Evolutionary conservation across 306 rosid genomes (phyloP), one percentile per base, ranked within the genome.

Genomic region (Dryas alaskensis): DNA sequence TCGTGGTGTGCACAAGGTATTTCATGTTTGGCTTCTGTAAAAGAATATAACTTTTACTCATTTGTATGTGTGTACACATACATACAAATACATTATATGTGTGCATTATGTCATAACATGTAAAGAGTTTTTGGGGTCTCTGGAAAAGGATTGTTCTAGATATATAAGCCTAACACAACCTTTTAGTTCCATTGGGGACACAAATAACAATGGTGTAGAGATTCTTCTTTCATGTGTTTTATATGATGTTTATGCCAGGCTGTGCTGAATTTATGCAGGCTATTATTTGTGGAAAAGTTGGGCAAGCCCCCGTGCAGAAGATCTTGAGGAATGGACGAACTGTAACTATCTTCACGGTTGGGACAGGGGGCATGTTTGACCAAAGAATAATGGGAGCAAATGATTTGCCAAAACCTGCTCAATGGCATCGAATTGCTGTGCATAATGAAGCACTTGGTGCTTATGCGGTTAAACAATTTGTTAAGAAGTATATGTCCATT

Each of bases 1-100:
- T 84, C 97, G 97, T 0, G 99, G 99, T 61, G 99, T 94, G 67
- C 99, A 94, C 80, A 94, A 88, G 99, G 97, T 94, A 91, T 67
- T 72, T 19, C 53, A 31, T 53, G 42, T 43, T 3, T 19, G 62
- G 55, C 58, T 74, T 57, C 37, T 65, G 39, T 57, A n/a, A 31
- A n/a, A 70, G 55, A 10, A 39, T 47, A 43, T 53, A 31, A 79
- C 44, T 40, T 2, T 47, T 48, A 16, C 46, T 45, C 16, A 22
- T 48, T 48, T 50, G 68, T 13, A 54, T 46, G 39, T 47, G 11
- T 25, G 6, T 25, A 4, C 51, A 8, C 43, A 40, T 44, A 11
- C 47, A 2, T 64, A 46, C 39, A 10, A 64, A 50, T 22, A 31
- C 37, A 31, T 31, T 31, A 5, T 60, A 59, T 7, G 4, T 60